Base-by-base conservation (phyloP, 2,329 filamentous ascomycete species). In the Cordyceps farinosa region DNA sequence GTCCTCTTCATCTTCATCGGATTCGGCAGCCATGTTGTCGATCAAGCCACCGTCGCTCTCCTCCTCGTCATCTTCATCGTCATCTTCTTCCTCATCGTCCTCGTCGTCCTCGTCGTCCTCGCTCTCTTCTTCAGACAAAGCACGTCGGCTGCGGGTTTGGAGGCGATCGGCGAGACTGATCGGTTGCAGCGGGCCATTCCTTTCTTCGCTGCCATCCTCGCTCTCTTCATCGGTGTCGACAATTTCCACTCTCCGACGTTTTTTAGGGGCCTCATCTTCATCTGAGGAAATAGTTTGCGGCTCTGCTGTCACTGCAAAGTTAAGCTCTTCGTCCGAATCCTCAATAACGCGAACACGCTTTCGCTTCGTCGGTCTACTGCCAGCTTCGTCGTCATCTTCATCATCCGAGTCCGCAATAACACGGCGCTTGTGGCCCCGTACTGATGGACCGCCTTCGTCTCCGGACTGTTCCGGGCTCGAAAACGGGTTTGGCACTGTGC, bases 11-110 rank as follows among this genome's bases (percentile, higher is more conserved):
- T 69, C 69, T 8, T 69, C 70, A 2, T 72, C 71, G 1, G 71
- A 70, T 38, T 76, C 76, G 2, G 71, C 73, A 0, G 75, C 75
- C 72, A 76, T 74, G 22, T 67, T 66, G 51, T 71, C 68, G 7
- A 76, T 65, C 32, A 75, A 67, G 1, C 67, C 66, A 0, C 66
- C 61, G 0, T 65, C 61, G 1, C 70, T 67, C 0, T 66, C 66
- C 3, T 67, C 67, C 0, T 67, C 66, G 0, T 66, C 70, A 0
- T 66, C 68, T 1, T 71, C 69, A 2, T 68, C 68, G 0, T 67
- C 69, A 1, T 64, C 67, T 0, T 67, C 65, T 1, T 67, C 67
- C 2, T 27, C 51, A 10, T 54, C 50, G 2, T 61, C 63, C 3
- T 69, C 70, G 2, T 66, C 65, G 3, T 69, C 67, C 1, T 67